Evolutionary conservation across 352 stramenopile species (phyloP), one percentile per base, ranked within the genome.

Genomic region (Phytophthora pseudosyringae): DNA sequence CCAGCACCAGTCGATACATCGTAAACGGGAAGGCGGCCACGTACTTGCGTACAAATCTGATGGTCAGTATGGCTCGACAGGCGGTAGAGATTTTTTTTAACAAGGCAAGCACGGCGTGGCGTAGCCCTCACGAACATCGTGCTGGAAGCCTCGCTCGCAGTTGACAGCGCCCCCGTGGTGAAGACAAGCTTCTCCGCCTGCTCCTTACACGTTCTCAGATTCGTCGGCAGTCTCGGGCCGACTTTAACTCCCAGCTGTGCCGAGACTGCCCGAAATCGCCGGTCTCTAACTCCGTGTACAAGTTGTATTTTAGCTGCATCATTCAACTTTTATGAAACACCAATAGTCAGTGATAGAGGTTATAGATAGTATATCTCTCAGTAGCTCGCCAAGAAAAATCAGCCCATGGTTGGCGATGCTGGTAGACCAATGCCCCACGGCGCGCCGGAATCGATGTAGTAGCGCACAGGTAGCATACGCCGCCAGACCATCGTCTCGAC

Each of bases 71-170:
- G 11, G n/a, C 48, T 9, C 21, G 18, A 57, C 49, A 57, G 49
- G 36, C 38, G 50, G 29, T n/a, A 29, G 32, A 39, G 39, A 48
- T 39, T 51, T 59, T 56, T 51, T 59, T 57, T 31, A 59, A 59
- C 39, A 51, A 15, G 3, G 32, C 50, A 58, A 46, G 18, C 35
- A 15, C n/a, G 3, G 10, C 4, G 1, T n/a, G 26, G 21, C 12
- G 38, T 12, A 33, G 49, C 28, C 32, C 16, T 51, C 44, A 38
- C 31, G 43, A 38, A 51, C 26, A 43, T 31, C 47, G 11, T 32
- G 18, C 8, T 29, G 33, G 36, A 35, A 46, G 35, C 15, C 26
- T 44, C 11, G 2, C 32, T 33, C 11, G 35, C 32, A 38, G 13
- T 51, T 51, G 44, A 29, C 25, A 31, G 10, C 21, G 18, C 21